A percentile compares a stretch with the other conserved stretches of the same genome.
These are phyloP conservation scores for Hypomyces rosellus DNA, from an alignment of 2,329 filamentous ascomycete genomes.

Conservation along the genomic window DNA sequence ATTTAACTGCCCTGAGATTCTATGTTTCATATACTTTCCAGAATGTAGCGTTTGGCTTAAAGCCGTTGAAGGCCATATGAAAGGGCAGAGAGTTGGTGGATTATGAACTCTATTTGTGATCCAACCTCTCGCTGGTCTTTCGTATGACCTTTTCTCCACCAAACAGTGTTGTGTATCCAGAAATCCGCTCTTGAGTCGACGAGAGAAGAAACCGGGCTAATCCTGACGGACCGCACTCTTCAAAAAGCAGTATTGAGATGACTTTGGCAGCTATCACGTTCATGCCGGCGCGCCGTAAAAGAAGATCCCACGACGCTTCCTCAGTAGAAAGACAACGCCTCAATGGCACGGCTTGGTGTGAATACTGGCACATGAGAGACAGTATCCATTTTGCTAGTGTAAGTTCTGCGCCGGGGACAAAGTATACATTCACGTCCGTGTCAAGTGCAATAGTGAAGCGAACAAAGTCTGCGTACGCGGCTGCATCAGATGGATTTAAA, in stretches of 20 bases:
- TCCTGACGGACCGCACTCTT: constrained; percentile 21
- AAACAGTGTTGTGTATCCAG: constrained; percentile 21
- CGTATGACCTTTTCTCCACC: constrained; percentile 20
- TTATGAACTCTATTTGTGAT: constrained; percentile 2
- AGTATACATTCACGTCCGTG: constrained; percentile 32
- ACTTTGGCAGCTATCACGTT: constrained; percentile 32
- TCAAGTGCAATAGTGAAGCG: constrained; percentile 40
- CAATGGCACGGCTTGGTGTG: constrained; percentile 18
- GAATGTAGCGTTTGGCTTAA: no score
- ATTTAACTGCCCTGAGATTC: neutral
- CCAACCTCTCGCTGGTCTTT: neutral
- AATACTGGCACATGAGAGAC: constrained; percentile 43
- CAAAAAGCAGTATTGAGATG: constrained; percentile 21
- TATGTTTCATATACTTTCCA: no score
- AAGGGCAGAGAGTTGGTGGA: neutral
- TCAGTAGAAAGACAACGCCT: constrained; percentile 30
- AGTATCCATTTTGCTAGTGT: constrained; percentile 51
- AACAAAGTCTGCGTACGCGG: constrained; percentile 44
- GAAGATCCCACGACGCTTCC: constrained; percentile 36
- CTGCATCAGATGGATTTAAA: constrained; percentile 35
- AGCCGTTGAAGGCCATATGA: no score
- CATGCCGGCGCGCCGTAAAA: constrained; percentile 30
- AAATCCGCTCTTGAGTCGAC: constrained; percentile 19
- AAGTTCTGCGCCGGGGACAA: constrained; percentile 44
- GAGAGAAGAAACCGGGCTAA: constrained; percentile 27